Conservation (phyloP, 805 yeast species). For the Sporopachydermia quercuum region DNA sequence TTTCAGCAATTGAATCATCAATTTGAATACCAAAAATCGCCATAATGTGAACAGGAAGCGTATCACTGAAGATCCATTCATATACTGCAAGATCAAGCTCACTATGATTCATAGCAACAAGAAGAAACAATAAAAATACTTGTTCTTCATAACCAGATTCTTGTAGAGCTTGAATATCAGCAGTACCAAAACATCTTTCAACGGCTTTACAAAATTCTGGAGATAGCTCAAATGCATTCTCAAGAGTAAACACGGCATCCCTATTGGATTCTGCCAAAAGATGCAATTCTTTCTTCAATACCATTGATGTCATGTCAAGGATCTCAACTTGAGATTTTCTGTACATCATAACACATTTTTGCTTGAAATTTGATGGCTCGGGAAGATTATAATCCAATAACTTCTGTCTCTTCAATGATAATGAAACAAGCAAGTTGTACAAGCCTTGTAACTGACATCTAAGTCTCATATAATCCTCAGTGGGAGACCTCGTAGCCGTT, state of each 20-base stretch:
- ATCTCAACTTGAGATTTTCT: not conserved
- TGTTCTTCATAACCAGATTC: slow-evolving; percentile 7
- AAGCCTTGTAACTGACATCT: not conserved
- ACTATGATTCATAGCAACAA: not conserved
- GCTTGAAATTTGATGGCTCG: not conserved
- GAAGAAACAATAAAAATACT: slow-evolving; percentile 6
- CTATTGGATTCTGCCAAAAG: not conserved
- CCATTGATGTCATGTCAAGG: not conserved
- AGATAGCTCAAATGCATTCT: not conserved
- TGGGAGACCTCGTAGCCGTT: not conserved
- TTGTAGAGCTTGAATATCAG: slow-evolving; percentile 5
- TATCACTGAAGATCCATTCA: not conserved
- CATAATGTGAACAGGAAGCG: not conserved
- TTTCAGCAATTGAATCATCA: not conserved
- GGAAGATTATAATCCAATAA: not conserved
- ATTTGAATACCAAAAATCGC: not conserved
- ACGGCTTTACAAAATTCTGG: slow-evolving; percentile 2
- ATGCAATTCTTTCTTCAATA: not conserved
- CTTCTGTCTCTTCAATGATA: not conserved
- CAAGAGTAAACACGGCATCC: not conserved
- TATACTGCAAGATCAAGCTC: not conserved
- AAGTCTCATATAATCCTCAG: not conserved
- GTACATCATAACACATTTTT: not conserved
- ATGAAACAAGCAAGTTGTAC: not conserved
- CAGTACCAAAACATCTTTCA: slow-evolving; percentile 6